Conservation (phyloP, 2,329 filamentous ascomycete species). For the Penicillium concentricum region DNA sequence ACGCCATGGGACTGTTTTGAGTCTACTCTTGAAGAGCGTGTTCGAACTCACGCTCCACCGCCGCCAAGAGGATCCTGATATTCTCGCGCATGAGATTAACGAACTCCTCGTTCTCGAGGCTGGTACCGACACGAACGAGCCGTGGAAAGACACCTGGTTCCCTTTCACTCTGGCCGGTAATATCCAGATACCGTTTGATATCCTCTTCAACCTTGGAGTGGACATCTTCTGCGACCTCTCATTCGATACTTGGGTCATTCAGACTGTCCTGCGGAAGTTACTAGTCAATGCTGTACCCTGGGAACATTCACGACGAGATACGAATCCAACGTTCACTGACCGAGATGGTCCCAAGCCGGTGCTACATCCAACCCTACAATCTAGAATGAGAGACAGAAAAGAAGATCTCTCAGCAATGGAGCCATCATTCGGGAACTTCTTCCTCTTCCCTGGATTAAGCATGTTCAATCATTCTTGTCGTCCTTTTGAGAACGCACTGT, state of each 20-base stretch:
- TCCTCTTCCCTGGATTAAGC: slow-evolving; percentile 33
- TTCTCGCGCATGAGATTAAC: slow-evolving; percentile 37
- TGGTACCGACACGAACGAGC: slow-evolving; percentile 7
- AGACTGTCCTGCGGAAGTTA: slow-evolving; percentile 34
- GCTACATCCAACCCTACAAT: slow-evolving; percentile 9
- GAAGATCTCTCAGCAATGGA: slow-evolving; percentile 11
- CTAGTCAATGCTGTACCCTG: slow-evolving; percentile 33
- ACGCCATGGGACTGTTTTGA: slow-evolving; percentile 33
- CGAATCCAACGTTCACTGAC: slow-evolving; percentile 3
- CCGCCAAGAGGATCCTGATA: slow-evolving; percentile 25
- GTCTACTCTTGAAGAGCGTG: slow-evolving; percentile 35
- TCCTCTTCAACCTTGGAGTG: slow-evolving; percentile 34
- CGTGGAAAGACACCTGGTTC: slow-evolving; percentile 21
- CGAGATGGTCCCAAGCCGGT: slow-evolving; percentile 9
- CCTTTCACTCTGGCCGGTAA: slow-evolving; percentile 38
- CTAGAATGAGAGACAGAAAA: background rate
- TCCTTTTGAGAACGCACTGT: slow-evolving; percentile 26
- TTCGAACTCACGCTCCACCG: slow-evolving; percentile 37
- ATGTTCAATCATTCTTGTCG: slow-evolving; percentile 34
- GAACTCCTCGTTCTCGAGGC: slow-evolving; percentile 32
- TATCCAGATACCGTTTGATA: slow-evolving; percentile 39
- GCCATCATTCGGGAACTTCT: slow-evolving; percentile 29
- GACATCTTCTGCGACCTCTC: slow-evolving; percentile 38
- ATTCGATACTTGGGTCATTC: slow-evolving; percentile 41
- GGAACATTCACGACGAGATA: slow-evolving; percentile 20